These are phyloP conservation scores for Spathaspora arborariae DNA, from an alignment of 805 yeast genomes.

Conservation along the genomic window DNA sequence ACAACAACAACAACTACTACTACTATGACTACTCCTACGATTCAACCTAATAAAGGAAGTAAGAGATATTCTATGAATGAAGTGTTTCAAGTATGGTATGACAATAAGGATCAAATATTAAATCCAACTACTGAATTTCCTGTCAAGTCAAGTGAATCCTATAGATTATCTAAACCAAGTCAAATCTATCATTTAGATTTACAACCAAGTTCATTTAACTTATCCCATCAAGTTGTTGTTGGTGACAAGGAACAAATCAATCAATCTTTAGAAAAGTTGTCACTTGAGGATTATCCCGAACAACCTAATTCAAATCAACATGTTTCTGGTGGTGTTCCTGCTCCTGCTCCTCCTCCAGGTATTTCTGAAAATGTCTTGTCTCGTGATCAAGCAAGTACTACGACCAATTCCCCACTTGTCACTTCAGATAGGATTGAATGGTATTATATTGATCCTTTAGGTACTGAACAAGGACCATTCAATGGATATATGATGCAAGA, in stretches of 20 bases:
- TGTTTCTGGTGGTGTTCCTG: slow-evolving; percentile 2
- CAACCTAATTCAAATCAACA: not conserved
- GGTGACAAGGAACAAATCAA: slow-evolving; percentile 1
- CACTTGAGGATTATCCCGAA: slow-evolving; percentile 5
- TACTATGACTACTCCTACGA: slow-evolving; percentile 7
- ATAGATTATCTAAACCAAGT: slow-evolving; percentile 26
- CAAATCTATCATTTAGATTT: slow-evolving; percentile 37
- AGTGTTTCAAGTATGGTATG: slow-evolving; percentile 50
- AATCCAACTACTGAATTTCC: slow-evolving; percentile 10
- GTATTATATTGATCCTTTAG: slow-evolving; percentile 70
- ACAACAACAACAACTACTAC: not conserved
- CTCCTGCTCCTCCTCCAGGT: slow-evolving; percentile 18
- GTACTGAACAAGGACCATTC: slow-evolving; percentile 80
- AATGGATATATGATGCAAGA: slow-evolving; percentile 69
- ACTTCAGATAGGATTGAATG: slow-evolving; percentile 51
- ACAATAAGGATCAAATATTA: slow-evolving; percentile 24
- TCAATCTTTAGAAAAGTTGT: slow-evolving; percentile 8
- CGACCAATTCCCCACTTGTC: slow-evolving; percentile 10
- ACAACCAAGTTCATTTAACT: slow-evolving; percentile 10
- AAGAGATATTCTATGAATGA: slow-evolving; percentile 48
- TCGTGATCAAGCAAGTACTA: not conserved
- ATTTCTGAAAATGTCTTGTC: slow-evolving; percentile 7
- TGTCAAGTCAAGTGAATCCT: slow-evolving; percentile 19
- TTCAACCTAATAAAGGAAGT: slow-evolving; percentile 40
- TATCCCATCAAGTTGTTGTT: not conserved